Conservation (phyloP, 2,329 filamentous ascomycete genomes). For the Rutstroemia sp. region DNA sequence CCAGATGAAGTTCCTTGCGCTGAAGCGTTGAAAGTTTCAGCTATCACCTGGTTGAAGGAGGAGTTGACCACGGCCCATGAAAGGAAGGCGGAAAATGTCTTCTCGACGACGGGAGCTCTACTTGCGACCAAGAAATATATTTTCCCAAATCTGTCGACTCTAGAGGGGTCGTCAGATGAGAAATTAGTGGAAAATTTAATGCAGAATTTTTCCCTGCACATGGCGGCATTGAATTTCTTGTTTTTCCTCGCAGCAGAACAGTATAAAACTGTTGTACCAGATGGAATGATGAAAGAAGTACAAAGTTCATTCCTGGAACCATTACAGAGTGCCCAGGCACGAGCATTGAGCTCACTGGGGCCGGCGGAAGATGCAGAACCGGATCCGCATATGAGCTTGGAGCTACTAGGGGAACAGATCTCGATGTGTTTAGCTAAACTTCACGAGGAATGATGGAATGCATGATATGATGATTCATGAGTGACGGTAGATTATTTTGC, state of each 20-base stretch:
- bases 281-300: slow-evolving; percentile 48
- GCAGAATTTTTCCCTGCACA: slow-evolving; percentile 45
- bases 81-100: slow-evolving; percentile 32
- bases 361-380: background rate
- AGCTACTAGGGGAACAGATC: slow-evolving; percentile 24
- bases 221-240: slow-evolving; percentile 55
- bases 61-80: slow-evolving; percentile 42
- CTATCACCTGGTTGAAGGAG: slow-evolving; percentile 56
- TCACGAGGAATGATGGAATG: slow-evolving; percentile 10
- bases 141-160: slow-evolving; percentile 48
- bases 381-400: slow-evolving; percentile 15
- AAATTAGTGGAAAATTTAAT: slow-evolving; percentile 45
- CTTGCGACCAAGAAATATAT: slow-evolving; percentile 54
- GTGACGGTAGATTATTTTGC: no score
- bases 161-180: slow-evolving; percentile 36
- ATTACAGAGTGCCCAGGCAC: slow-evolving; percentile 37
- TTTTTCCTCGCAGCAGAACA: slow-evolving; percentile 45
- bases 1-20: slow-evolving; percentile 35
- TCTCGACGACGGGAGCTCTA: slow-evolving; percentile 47
- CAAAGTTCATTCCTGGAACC: slow-evolving; percentile 52
- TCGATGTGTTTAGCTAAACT: slow-evolving; percentile 14
- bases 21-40: slow-evolving; percentile 53
- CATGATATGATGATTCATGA: background rate
- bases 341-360: slow-evolving; percentile 12
- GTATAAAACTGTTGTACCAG: slow-evolving; percentile 43